Evolutionary conservation across 2,329 filamentous ascomycete species (phyloP), one percentile per base, ranked within the genome.

Genomic region (Neurospora sp.): DNA sequence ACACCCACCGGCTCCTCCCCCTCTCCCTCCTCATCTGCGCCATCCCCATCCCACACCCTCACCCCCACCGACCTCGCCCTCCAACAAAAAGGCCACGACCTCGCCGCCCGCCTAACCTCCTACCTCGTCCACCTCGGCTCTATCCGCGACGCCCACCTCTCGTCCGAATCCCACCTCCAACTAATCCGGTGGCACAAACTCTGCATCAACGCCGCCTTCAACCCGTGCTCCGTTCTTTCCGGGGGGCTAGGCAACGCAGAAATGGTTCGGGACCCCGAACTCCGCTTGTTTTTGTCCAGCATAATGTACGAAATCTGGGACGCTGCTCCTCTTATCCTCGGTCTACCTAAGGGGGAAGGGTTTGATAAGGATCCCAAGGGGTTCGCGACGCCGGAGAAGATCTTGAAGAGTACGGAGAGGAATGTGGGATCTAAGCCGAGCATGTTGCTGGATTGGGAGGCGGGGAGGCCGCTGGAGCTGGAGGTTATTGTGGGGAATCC

Each of bases 131-230:
- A 81, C 13, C 79, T 85, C 17, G 90, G 89, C 43, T 86, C 86
- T 1, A 87, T 93, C 73, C 84, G 84, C 71, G 90, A 93, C 78
- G 88, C 89, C 5, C 86, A 89, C 72, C 81, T 85, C 8, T 88
- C 90, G 74, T 84, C 86, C 66, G 89, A 91, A 78, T 81, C 88
- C 39, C 89, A 88, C 71, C 81, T 93, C 66, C 91, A 93, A 79
- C 85, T 88, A 58, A 86, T 92, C 19, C 84, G 90, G 33, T 93
- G 90, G 90, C 90, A 92, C 79, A 93, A 93, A 79, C 86, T 92
- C 72, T 90, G 89, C 75, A 92, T 93, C 82, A 93, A 93, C 78
- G 89, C 90, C 0, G 87, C 89, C 68, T 91, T 92, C 85, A 93
- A 93, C 79, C 90, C 90, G 0, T 89, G 87, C 0, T 88, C 90